phyloP scores from a whole-genome alignment of 1,284 basidiomycete species.

The Laetiporus sulphureus region DNA sequence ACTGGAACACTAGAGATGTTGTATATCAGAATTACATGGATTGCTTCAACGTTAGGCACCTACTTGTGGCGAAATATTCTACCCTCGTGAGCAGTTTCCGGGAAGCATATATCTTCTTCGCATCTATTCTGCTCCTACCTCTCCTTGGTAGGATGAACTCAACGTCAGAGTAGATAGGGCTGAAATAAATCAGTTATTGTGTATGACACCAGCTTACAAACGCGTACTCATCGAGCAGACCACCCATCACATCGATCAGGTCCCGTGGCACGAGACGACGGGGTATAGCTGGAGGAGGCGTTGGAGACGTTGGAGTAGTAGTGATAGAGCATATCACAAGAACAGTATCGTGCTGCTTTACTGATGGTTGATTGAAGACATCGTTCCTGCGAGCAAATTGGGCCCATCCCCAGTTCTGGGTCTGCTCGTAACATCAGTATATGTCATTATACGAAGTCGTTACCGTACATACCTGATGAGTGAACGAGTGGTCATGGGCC shows the following conservation, averaged over 20 bases:
- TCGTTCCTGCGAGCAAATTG: constrained; percentile 74
- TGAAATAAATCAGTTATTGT: constrained; percentile 1
- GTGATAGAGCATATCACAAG: constrained; percentile 77
- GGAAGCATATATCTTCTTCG: constrained; percentile 56
- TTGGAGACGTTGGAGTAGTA: constrained; percentile 53
- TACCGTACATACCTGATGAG: constrained; percentile 49
- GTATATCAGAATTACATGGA: too few species aligned
- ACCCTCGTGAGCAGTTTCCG: constrained; percentile 61
- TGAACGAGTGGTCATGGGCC: constrained; percentile 80
- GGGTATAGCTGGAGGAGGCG: constrained; percentile 36
- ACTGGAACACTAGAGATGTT: constrained; percentile 62
- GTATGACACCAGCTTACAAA: not conserved
- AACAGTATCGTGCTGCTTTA: constrained; percentile 59
- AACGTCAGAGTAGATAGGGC: constrained; percentile 73
- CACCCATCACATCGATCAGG: constrained; percentile 64
- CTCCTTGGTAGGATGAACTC: constrained; percentile 67
- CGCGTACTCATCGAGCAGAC: constrained; percentile 59
- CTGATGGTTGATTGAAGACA: constrained; percentile 59
- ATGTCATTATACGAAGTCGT: not conserved
- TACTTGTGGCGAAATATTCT: constrained; percentile 74
- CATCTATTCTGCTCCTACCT: constrained; percentile 24
- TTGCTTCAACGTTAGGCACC: too few species aligned
- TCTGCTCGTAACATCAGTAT: constrained; percentile 33
- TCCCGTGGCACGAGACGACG: constrained; percentile 53
- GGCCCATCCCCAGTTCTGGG: constrained; percentile 82